These are phyloP conservation scores for Pholiota microspora DNA, from an alignment of 768 basidiomycete species.

Conservation along the genomic window DNA sequence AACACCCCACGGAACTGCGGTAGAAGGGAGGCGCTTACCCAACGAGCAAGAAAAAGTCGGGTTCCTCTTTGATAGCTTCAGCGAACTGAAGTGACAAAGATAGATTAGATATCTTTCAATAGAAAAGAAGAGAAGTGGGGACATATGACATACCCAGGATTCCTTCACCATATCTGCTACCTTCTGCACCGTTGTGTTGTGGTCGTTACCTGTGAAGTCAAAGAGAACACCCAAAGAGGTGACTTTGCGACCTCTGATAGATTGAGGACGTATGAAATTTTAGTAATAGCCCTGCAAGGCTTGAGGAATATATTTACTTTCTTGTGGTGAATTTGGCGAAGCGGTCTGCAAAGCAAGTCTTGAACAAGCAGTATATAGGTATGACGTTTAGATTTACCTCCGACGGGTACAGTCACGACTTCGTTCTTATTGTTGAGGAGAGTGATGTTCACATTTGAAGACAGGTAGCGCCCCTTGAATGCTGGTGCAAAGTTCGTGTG, in stretches of 20 bases:
- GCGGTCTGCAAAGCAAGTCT: conserved; percentile 34
- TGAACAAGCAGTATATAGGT: background rate
- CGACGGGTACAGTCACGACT: conserved; percentile 35
- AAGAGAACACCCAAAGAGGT: conserved; percentile 81
- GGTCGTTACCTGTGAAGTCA: conserved; percentile 70
- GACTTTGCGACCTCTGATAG: conserved; percentile 57
- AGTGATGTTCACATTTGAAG: conserved; percentile 87
- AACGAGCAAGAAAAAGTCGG: conserved; percentile 78
- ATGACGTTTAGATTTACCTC: conserved; percentile 22
- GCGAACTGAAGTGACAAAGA: conserved; percentile 47
- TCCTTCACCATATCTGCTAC: conserved; percentile 79
- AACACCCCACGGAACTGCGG: background rate
- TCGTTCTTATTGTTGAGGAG: conserved; percentile 41
- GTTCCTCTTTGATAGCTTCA: conserved; percentile 75
- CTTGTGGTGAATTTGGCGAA: conserved; percentile 72
- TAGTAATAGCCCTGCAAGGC: too few relatives aligned
- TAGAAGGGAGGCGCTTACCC: conserved; percentile 40
- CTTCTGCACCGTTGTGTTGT: conserved; percentile 72
- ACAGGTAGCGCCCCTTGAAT: conserved; percentile 71
- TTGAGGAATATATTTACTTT: conserved; percentile 44
- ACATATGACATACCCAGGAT: conserved; percentile 50
- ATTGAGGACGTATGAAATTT: background rate
- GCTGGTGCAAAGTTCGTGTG: conserved; percentile 65
- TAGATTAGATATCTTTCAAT: background rate
- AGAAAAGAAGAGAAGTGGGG: background rate